These are phyloP conservation scores for Raphanus raphanistrum DNA, from an alignment of 345 rosid genomes.

Conservation along the genomic window DNA sequence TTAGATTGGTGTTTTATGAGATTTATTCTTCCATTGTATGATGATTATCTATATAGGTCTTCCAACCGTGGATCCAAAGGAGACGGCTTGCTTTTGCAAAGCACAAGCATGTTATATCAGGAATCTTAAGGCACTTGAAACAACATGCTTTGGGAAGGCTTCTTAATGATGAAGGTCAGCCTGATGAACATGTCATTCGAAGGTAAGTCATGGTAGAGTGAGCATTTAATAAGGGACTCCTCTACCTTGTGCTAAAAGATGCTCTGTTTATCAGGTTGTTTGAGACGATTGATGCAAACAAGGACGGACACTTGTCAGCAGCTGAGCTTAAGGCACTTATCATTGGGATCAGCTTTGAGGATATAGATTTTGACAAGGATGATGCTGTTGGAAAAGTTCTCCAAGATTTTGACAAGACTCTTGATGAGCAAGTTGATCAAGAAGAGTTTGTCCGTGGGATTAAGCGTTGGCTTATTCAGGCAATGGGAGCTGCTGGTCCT, in stretches of 20 bases:
- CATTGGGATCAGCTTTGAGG: slow-evolving; percentile 75
- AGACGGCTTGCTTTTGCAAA: slow-evolving; percentile 72
- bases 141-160: slow-evolving; percentile 70
- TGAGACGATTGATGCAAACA: too few species aligned
- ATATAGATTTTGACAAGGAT: slow-evolving; percentile 61
- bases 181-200: slow-evolving; percentile 45
- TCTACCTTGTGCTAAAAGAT: too few species aligned
- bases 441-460: slow-evolving; percentile 63
- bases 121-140: slow-evolving; percentile 65
- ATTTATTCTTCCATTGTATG: slow-evolving; percentile 17
- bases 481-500: slow-evolving; percentile 43
- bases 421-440: slow-evolving; percentile 39
- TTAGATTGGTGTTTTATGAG: slow-evolving; percentile 15
- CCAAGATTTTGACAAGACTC: slow-evolving; percentile 63
- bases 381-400: slow-evolving; percentile 68
- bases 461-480: slow-evolving; percentile 52
- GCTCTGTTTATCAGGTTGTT: too few species aligned
- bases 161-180: slow-evolving; percentile 59
- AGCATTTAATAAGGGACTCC: neutral
- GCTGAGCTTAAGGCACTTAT: slow-evolving; percentile 68
- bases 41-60: slow-evolving; percentile 38
- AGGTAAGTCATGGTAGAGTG: slow-evolving; percentile 43
- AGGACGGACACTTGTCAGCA: slow-evolving; percentile 39
- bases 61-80: slow-evolving; percentile 91
- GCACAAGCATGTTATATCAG: slow-evolving; percentile 75